Conservation (phyloP, 1,139 yeast genomes). For the Candida glucosophila region DNA sequence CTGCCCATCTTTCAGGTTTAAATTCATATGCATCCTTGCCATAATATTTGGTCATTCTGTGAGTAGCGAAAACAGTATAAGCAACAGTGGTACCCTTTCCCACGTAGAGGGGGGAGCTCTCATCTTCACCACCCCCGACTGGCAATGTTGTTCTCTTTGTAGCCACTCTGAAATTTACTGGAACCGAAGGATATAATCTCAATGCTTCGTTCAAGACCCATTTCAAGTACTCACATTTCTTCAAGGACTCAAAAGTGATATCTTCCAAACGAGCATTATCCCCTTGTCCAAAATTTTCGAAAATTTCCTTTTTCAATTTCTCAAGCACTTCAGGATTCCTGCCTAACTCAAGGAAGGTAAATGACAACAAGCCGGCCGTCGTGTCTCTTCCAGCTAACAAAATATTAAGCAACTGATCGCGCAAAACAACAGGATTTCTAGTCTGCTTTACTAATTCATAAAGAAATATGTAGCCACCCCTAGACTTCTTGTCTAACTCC, state of each 20-base stretch:
- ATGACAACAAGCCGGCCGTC: conserved; percentile 38
- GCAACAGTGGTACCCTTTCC: conserved; percentile 38
- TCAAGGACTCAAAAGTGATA: conserved; percentile 41
- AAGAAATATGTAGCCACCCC: conserved; percentile 32
- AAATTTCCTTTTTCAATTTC: conserved; percentile 25
- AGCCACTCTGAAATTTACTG: conserved; percentile 41
- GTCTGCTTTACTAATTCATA: conserved; percentile 39
- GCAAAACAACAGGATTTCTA: conserved; percentile 30
- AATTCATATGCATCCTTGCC: conserved; percentile 41
- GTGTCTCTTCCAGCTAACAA: conserved; percentile 42
- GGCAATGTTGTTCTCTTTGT: conserved; percentile 41
- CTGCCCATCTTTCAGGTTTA: conserved; percentile 45
- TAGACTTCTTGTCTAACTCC: conserved; percentile 29
- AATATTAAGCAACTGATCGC: conserved; percentile 38
- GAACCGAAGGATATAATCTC: conserved; percentile 50
- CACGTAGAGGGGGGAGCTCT: conserved; percentile 31
- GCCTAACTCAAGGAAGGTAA: conserved; percentile 32
- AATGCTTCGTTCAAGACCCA: conserved; percentile 42
- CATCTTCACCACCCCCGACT: conserved; percentile 43
- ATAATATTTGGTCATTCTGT: conserved; percentile 34
- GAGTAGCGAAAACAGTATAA: conserved; percentile 38
- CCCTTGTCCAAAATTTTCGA: conserved; percentile 26
- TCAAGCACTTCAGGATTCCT: conserved; percentile 28
- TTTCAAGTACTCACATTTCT: conserved; percentile 40
- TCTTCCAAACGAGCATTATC: conserved; percentile 18